phyloP scores from a whole-genome alignment of 139 green algal genomes.

The Tetraselmis chui region DNA sequence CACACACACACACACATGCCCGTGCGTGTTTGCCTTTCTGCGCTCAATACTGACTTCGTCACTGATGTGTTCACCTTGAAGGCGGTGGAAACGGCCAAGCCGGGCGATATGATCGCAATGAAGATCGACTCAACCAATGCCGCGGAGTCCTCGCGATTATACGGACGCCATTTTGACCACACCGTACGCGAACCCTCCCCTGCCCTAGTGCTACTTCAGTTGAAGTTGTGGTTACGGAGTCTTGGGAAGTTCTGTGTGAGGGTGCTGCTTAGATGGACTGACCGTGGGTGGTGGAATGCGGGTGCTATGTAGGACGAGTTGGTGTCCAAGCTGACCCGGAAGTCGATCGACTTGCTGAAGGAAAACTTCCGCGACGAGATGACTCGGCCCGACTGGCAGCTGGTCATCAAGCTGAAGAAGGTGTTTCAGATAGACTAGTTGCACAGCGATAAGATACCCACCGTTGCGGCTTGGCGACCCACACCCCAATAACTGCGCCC shows the following conservation, averaged over 20 bases:
- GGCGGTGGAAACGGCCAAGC: constrained; percentile 64
- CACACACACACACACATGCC: no score
- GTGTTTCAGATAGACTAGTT: constrained; percentile 48
- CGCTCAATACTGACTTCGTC: no score
- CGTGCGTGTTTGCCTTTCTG: no score
- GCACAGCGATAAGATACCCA: no score
- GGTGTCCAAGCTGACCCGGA: constrained; percentile 58
- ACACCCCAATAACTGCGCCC: no score
- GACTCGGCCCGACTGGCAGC: constrained; percentile 85
- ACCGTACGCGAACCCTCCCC: constrained; percentile 43
- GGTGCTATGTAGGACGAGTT: no score
- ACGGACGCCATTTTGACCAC: constrained; percentile 92
- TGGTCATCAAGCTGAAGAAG: constrained; percentile 86
- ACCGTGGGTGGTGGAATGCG: no score
- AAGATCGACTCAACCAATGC: constrained; percentile 87
- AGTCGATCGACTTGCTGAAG: constrained; percentile 85
- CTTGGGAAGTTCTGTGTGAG: no score
- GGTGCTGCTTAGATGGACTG: no score
- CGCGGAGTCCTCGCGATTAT: constrained; percentile 68
- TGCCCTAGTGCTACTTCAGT: constrained; percentile 30
- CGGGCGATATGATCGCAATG: constrained; percentile 86
- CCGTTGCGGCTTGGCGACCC: no score
- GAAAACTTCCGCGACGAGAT: constrained; percentile 83
- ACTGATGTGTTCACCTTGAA: no score
- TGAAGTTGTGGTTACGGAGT: no score